phyloP scores from a whole-genome alignment of 140 eudicot genomes.

The Ambrosia hybrid region DNA sequence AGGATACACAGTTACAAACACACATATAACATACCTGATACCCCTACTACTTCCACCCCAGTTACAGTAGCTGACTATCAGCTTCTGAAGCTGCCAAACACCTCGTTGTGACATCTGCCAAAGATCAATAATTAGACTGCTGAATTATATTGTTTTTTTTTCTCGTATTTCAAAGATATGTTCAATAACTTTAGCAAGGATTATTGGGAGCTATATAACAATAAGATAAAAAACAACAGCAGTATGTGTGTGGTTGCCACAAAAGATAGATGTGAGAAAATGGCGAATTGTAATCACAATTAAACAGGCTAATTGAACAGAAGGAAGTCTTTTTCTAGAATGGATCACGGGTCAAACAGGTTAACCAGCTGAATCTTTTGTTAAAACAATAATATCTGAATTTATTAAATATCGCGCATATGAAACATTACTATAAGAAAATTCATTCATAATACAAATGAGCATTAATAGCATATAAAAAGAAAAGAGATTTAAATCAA shows the following conservation, averaged over 20 bases:
- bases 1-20: background rate
- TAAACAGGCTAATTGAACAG: background rate
- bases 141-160: background rate
- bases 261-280: background rate
- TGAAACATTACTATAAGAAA: background rate
- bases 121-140: constrained; percentile 7
- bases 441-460: background rate
- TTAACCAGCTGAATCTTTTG: background rate
- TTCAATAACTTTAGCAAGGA: too few relatives aligned
- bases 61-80: constrained; percentile 72
- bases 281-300: background rate
- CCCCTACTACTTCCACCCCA: constrained; percentile 96
- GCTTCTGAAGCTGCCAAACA: constrained; percentile 79
- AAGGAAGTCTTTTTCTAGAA: background rate
- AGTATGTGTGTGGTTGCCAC: constrained; percentile 41
- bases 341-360: background rate
- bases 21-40: constrained; percentile 44
- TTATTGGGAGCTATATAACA: too few relatives aligned
- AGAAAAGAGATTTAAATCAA: background rate
- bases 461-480: background rate
- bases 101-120: constrained; percentile 67
- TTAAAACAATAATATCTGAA: background rate
- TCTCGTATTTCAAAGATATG: too few relatives aligned
- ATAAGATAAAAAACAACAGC: constrained; percentile 30
- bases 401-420: background rate